phyloP scores from a whole-genome alignment of 2,329 filamentous ascomycete genomes.

The Gliomastix tumulicola region DNA sequence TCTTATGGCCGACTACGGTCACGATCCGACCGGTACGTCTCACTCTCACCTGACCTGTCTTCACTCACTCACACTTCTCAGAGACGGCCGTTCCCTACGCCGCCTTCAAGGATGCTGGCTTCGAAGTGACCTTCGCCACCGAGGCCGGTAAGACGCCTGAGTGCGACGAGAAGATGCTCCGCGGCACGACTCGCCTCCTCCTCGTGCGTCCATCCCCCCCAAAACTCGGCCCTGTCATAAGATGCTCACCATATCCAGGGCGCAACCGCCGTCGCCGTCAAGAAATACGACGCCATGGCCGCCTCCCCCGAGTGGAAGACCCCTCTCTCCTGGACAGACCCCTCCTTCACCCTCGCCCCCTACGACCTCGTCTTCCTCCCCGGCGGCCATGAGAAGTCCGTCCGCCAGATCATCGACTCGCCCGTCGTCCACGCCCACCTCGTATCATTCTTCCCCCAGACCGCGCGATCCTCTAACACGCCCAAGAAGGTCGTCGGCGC shows the following conservation, averaged over 20 bases:
- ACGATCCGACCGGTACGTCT: slow-evolving; percentile 43
- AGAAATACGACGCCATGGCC: slow-evolving; percentile 35
- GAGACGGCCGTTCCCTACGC: slow-evolving; percentile 43
- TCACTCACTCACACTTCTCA: slow-evolving; percentile 11
- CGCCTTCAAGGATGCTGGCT: slow-evolving; percentile 38
- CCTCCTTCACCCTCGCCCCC: slow-evolving; percentile 32
- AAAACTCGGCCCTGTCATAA: too few species aligned
- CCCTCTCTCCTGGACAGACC: slow-evolving; percentile 35
- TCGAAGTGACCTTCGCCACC: slow-evolving; percentile 40
- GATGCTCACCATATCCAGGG: too few species aligned
- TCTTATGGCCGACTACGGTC: slow-evolving; percentile 47
- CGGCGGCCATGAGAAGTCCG: slow-evolving; percentile 45
- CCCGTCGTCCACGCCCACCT: slow-evolving; percentile 33
- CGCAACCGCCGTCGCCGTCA: slow-evolving; percentile 30
- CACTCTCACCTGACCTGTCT: not conserved
- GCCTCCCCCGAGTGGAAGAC: slow-evolving; percentile 29
- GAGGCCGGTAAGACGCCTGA: slow-evolving; percentile 35
- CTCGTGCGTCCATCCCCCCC: too few species aligned
- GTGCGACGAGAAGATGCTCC: slow-evolving; percentile 42
- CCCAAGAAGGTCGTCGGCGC: slow-evolving; percentile 41
- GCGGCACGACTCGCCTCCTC: too few species aligned
- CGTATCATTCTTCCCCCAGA: slow-evolving; percentile 35
- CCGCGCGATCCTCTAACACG: too few species aligned
- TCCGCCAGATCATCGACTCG: slow-evolving; percentile 44
- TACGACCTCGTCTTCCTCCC: slow-evolving; percentile 44